Base-by-base conservation (phyloP, 2,329 filamentous ascomycete species). In the Hymenoscyphus repandus region DNA sequence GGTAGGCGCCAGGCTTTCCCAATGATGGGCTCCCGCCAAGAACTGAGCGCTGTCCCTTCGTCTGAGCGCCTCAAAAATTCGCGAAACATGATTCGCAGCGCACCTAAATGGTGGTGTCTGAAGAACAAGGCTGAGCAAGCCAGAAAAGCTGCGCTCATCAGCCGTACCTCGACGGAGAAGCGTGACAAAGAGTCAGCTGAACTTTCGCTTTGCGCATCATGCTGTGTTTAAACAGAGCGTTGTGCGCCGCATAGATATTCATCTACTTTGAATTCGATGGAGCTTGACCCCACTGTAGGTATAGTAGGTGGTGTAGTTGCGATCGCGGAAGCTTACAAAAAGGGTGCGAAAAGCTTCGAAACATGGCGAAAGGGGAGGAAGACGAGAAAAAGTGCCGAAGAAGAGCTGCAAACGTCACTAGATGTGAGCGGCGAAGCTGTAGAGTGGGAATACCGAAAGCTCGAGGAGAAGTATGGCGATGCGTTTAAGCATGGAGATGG, bases 11-110 rank as follows among this genome's bases (percentile, higher is more conserved):
- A 27, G 22, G 22, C 22, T 27, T 27, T 27, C 22, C 55, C 55
- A 61, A 34, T 53, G 59, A 5, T 7, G 22, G 22, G 7, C 22
- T 27, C 22, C 22, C 22, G 22, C 22, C 22, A 27, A 27, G 22
- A 4, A 27, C 7, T 27, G 22, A 27, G 22, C 22, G 22, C 22
- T 27, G 7, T 27, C 7, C n/a, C 22, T 27, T 43, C 9, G 30
- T 58, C 39, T 46, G 54, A 58, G 40, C n/a, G n/a, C 22, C 22
- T 27, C 22, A 27, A 27, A 57, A 55, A 47, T 11, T 40, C 34
- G 34, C 34, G 34, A 37, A 37, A 37, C 34, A 37, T 37, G 34
- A 37, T 37, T 37, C 34, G 34, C 22, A 27, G 22, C 7, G 7
- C 22, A 27, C n/a, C n/a, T n/a, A n/a, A n/a, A n/a, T n/a, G n/a